A percentile compares a stretch with the other conserved stretches of the same genome.
Conservation (phyloP, 495 filamentous ascomycete species). For the Mytilinidion resinicola region DNA sequence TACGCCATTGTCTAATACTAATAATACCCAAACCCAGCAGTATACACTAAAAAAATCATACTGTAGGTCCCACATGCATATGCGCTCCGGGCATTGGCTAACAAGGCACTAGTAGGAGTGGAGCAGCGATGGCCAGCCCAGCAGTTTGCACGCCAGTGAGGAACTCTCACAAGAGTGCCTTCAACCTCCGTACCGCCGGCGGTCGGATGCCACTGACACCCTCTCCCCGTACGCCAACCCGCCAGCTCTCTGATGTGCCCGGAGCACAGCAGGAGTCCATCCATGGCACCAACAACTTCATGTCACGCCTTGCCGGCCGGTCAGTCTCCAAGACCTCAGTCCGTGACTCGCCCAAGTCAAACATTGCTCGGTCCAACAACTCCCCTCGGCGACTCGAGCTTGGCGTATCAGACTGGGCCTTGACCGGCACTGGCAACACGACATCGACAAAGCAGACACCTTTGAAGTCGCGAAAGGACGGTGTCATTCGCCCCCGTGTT, state of each 20-base stretch:
- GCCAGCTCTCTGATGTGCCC: conserved; percentile 48
- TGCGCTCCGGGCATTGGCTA: conserved; percentile 1
- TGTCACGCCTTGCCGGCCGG: conserved; percentile 62
- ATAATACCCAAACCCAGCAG: conserved; percentile 15
- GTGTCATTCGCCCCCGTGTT: conserved; percentile 55
- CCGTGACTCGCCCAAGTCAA: conserved; percentile 85
- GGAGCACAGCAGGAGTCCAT: conserved; percentile 57
- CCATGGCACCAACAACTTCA: conserved; percentile 51
- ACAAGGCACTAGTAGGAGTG: conserved; percentile 5
- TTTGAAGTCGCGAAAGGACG: conserved; percentile 57
- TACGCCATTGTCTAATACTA: conserved; percentile 29
- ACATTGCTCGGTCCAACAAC: conserved; percentile 69
- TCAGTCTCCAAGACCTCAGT: conserved; percentile 52
- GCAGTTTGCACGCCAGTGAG: conserved; percentile 87
- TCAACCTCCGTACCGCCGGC: conserved; percentile 86
- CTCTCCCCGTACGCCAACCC: conserved; percentile 70
- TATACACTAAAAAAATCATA: conserved; percentile 22
- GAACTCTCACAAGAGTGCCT: conserved; percentile 77
- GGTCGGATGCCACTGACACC: conserved; percentile 78
- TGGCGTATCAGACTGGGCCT: conserved; percentile 84
- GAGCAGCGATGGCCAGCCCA: conserved; percentile 69
- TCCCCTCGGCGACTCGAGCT: conserved; percentile 79
- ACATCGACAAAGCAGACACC: conserved; percentile 66
- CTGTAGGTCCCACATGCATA: conserved; percentile 6
- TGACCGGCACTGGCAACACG: conserved; percentile 71